Evolutionary conservation across 305 asterid genomes (phyloP).

Genomic region (Petunia hybrid): DNA sequence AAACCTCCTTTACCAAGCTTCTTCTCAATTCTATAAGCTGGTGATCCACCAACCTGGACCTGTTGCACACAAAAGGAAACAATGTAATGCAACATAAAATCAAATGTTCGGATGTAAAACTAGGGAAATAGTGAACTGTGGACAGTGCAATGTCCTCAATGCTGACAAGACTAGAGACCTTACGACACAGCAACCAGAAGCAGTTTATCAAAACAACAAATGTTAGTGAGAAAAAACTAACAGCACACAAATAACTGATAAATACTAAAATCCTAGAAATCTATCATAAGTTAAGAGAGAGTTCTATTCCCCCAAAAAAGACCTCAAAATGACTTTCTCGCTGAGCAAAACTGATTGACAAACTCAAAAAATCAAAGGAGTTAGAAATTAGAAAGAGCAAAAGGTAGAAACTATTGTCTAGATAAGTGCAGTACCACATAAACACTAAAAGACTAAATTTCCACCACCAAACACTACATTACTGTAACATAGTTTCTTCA

Average conservation of each 20-base stretch:
- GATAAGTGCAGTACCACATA: not conserved
- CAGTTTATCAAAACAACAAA: not conserved
- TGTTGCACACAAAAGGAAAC: constrained; percentile 36
- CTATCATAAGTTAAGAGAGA: too few species aligned
- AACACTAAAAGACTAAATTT: not conserved
- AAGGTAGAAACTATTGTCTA: not conserved
- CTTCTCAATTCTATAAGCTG: constrained; percentile 66
- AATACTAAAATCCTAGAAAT: too few species aligned
- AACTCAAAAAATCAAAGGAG: not conserved
- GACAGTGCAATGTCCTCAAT: not conserved
- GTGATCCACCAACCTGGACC: constrained; percentile 95
- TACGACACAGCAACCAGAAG: not conserved
- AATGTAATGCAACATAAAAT: constrained; percentile 6
- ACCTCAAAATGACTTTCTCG: not conserved
- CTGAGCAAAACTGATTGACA: not conserved
- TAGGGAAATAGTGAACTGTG: not conserved
- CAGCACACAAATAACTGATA: too few species aligned
- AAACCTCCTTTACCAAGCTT: constrained; percentile 97
- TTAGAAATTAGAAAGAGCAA: not conserved
- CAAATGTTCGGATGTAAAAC: not conserved
- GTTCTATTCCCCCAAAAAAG: not conserved
- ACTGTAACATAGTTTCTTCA: not conserved
- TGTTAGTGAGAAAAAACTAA: not conserved
- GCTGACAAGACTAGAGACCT: constrained; percentile 12
- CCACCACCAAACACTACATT: constrained; percentile 1